Evolutionary conservation across 495 filamentous ascomycete genomes (phyloP).

Genomic region (Usnea hakonensis): DNA sequence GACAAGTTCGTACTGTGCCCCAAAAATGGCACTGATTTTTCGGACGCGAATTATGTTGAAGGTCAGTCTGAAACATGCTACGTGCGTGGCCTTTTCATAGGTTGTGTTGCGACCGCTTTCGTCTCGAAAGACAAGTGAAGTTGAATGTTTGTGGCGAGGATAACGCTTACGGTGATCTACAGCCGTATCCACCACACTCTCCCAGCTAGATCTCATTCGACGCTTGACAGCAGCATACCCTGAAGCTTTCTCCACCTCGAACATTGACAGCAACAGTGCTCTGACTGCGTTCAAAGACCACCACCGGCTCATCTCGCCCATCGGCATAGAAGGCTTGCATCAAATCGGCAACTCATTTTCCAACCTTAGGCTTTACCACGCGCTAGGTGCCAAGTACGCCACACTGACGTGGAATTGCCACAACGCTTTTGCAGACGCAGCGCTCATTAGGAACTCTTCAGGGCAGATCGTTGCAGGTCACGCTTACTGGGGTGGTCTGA

Average conservation of each 20-base stretch:
- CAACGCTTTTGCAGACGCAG: conserved; percentile 82
- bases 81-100: conserved; percentile 28
- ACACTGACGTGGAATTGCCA: conserved; percentile 93
- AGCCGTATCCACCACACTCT: conserved; percentile 64
- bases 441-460: conserved; percentile 41
- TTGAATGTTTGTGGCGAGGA: background rate
- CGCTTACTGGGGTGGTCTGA: conserved; percentile 56
- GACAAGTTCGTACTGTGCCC: conserved; percentile 78
- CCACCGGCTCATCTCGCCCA: conserved; percentile 57
- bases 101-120: background rate
- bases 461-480: conserved; percentile 26
- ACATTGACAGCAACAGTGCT: conserved; percentile 50
- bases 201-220: conserved; percentile 75
- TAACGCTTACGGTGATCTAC: background rate
- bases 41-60: conserved; percentile 58
- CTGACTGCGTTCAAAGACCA: conserved; percentile 47
- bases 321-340: conserved; percentile 88
- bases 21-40: conserved; percentile 59
- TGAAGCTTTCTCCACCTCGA: conserved; percentile 54
- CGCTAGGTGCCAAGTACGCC: conserved; percentile 80
- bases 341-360: conserved; percentile 84
- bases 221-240: conserved; percentile 65
- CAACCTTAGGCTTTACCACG: conserved; percentile 65
- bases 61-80: conserved; percentile 31
- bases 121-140: too few species aligned